Conservation (phyloP, 176 grass and related monocot species). For the Pontederia crassipes region DNA sequence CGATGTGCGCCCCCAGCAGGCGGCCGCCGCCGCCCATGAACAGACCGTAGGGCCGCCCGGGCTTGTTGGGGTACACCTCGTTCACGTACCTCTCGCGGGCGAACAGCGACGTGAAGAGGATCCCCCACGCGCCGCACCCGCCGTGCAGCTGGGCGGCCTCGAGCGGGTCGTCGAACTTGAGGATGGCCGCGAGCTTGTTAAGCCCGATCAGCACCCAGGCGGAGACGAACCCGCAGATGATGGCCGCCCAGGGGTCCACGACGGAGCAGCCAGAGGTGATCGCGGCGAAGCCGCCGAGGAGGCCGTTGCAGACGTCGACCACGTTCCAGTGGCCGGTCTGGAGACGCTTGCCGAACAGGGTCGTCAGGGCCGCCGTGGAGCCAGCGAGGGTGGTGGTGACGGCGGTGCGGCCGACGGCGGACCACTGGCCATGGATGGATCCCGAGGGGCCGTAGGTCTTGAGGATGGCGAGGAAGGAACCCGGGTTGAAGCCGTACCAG, state of each 20-base stretch:
- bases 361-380: conserved; percentile 79
- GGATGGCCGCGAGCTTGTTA: conserved; percentile 52
- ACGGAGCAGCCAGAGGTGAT: conserved; percentile 87
- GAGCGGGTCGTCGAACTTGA: conserved; percentile 91
- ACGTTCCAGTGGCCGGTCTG: conserved; percentile 97
- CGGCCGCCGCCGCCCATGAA: conserved; percentile 85
- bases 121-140: conserved; percentile 78
- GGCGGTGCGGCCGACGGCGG: conserved; percentile 79
- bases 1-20: conserved; percentile 56
- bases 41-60: conserved; percentile 63
- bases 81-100: conserved; percentile 59
- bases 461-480: conserved; percentile 70
- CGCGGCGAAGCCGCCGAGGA: conserved; percentile 87
- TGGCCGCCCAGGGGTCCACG: conserved; percentile 81
- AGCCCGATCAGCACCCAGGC: conserved; percentile 88
- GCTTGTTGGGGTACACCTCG: conserved; percentile 38
- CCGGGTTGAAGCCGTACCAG: conserved; percentile 91
- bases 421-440: conserved; percentile 77
- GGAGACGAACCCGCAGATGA: conserved; percentile 89
- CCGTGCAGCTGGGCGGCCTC: conserved; percentile 94
- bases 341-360: conserved; percentile 79
- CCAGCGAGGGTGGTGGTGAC: conserved; percentile 83
- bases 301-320: conserved; percentile 82
- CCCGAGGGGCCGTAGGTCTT: conserved; percentile 62
- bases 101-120: conserved; percentile 90